A percentile compares a stretch with the other conserved stretches of the same genome.
These are phyloP conservation scores for Boletus tomentosulus DNA, from an alignment of 768 basidiomycete species.

Conservation along the genomic window DNA sequence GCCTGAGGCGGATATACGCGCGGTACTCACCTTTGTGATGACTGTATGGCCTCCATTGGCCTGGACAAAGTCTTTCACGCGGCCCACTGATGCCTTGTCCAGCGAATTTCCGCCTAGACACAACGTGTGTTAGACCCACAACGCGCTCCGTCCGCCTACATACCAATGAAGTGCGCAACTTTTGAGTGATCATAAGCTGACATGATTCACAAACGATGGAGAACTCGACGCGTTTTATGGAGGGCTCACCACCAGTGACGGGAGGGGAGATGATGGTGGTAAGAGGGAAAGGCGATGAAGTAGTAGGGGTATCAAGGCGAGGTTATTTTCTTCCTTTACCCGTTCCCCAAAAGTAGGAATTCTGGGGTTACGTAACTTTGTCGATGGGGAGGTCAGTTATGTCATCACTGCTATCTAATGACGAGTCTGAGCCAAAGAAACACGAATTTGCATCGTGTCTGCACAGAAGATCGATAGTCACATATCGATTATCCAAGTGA, in stretches of 20 bases:
- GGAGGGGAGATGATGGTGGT: slow-evolving; percentile 17
- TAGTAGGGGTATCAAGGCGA: neutral
- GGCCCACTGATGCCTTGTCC: slow-evolving; percentile 74
- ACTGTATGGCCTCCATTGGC: slow-evolving; percentile 93
- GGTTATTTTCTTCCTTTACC: slow-evolving; percentile 18
- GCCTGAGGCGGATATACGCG: slow-evolving; percentile 15
- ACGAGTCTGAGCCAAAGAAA: neutral
- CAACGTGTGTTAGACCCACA: slow-evolving; percentile 7
- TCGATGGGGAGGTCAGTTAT: neutral
- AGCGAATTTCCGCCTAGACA: slow-evolving; percentile 87
- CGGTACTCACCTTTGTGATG: slow-evolving; percentile 81
- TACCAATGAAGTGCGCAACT: slow-evolving; percentile 64
- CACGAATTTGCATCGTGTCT: slow-evolving; percentile 8
- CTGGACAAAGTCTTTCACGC: slow-evolving; percentile 88
- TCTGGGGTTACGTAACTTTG: slow-evolving; percentile 32
- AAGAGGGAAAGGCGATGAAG: slow-evolving; percentile 11
- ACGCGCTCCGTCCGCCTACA: slow-evolving; percentile 11
- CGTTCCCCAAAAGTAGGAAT: slow-evolving; percentile 28
- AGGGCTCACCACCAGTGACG: slow-evolving; percentile 1
- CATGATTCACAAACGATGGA: slow-evolving; percentile 17
- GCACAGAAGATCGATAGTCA: slow-evolving; percentile 11
- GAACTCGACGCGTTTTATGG: slow-evolving; percentile 7
- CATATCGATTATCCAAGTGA: slow-evolving; percentile 12
- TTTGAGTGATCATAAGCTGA: slow-evolving; percentile 51
- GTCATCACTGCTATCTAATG: too few relatives aligned